These are phyloP conservation scores for Aureobasidium sp. DNA, from an alignment of 2,329 filamentous ascomycete genomes.

Conservation along the genomic window DNA sequence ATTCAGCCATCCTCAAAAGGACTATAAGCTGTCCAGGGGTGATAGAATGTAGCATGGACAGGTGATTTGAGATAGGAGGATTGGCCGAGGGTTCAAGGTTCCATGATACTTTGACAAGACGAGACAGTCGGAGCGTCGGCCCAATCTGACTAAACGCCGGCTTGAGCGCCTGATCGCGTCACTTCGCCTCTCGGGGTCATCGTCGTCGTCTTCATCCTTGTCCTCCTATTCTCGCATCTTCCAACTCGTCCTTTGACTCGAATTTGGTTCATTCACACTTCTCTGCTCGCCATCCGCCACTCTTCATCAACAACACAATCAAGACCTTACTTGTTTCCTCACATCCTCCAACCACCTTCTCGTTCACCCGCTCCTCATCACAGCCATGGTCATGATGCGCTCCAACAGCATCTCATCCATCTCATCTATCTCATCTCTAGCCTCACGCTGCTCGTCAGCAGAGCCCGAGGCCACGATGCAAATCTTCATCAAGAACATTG, in stretches of 20 bases:
- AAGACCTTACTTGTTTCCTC: slow-evolving; percentile 26
- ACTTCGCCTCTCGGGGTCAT: not conserved
- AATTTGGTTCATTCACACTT: not conserved
- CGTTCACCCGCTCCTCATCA: slow-evolving; percentile 8
- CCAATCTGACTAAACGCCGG: slow-evolving; percentile 12
- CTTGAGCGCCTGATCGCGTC: slow-evolving; percentile 11
- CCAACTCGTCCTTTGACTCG: not conserved
- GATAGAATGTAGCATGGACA: not conserved
- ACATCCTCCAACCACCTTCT: slow-evolving; percentile 32
- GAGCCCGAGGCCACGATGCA: slow-evolving; percentile 49
- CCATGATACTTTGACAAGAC: not conserved
- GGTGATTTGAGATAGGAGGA: not conserved
- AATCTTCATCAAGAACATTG: slow-evolving; percentile 55
- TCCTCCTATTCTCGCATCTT: slow-evolving; percentile 13
- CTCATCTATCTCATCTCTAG: slow-evolving; percentile 28
- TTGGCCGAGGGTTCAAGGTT: not conserved
- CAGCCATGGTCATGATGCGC: slow-evolving; percentile 31
- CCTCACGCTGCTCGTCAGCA: slow-evolving; percentile 31
- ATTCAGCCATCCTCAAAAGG: not conserved
- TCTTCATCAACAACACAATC: not conserved
- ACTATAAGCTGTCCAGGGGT: not conserved
- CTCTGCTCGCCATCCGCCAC: not conserved
- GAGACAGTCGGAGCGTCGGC: not conserved
- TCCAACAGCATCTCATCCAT: slow-evolving; percentile 38
- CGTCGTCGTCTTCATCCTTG: not conserved